A percentile compares a stretch with the other conserved stretches of the same genome.
Evolutionary conservation across 768 basidiomycete species (phyloP).

Genomic region (Neoboletus magnificus): DNA sequence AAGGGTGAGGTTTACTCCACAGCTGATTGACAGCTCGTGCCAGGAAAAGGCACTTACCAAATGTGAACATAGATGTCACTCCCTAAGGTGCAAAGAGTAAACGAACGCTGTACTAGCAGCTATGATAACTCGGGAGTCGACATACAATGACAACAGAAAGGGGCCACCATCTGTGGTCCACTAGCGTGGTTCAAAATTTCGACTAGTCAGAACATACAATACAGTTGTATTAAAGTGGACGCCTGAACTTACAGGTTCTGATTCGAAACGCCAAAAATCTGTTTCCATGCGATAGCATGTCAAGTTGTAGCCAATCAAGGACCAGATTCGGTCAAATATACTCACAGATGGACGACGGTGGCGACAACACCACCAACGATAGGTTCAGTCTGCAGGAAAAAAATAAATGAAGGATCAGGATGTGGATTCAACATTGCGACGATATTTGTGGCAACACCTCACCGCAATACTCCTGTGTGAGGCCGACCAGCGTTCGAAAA

Average conservation of each 20-base stretch:
- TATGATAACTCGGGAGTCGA: too few relatives aligned
- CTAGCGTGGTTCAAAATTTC: neutral
- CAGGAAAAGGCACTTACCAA: neutral
- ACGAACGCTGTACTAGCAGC: neutral
- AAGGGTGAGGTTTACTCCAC: neutral
- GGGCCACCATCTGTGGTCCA: neutral
- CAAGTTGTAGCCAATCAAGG: neutral
- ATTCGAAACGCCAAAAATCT: neutral
- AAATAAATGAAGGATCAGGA: neutral
- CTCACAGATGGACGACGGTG: neutral
- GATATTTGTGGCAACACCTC: neutral
- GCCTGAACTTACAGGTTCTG: neutral
- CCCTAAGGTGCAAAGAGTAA: neutral
- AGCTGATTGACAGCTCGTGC: neutral
- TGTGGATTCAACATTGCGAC: neutral
- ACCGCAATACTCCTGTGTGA: neutral
- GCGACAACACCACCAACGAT: neutral
- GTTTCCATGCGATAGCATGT: neutral
- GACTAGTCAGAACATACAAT: too few relatives aligned
- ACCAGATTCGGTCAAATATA: neutral
- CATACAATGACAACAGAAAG: neutral
- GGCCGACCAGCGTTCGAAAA: neutral
- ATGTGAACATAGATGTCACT: neutral
- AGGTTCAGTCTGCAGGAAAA: neutral
- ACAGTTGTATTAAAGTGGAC: neutral